Base-by-base conservation (phyloP, 2,329 filamentous ascomycete genomes). In the Talaromyces sp. region DNA sequence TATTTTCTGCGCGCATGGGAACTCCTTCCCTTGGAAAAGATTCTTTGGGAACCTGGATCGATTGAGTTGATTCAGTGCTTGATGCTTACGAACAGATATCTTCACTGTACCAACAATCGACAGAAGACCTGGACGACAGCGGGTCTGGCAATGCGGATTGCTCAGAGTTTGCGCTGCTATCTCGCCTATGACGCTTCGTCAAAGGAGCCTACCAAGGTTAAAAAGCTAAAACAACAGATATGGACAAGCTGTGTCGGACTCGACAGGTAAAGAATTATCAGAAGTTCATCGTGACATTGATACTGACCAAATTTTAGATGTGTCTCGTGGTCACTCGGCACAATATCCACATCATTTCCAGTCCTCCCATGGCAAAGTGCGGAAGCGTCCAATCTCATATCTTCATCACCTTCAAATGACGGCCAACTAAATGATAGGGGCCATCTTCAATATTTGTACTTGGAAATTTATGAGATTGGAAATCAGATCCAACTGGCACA, bases 111-210 rank as follows among this genome's bases (percentile, higher is more conserved):
- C 12, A 63, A 52, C 40, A 63, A 67, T 46, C 65, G 65, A 52
- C 65, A 65, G 11, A 67, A 67, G 61, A 68, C 67, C 23, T 67
- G 67, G 66, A 66, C 67, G 61, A 68, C 66, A 5, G 67, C 66
- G 12, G 64, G 66, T 6, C 40, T 68, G 58, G 66, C 66, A 5
- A 64, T 65, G 23, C 63, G 66, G 9, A 68, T 68, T 12, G 65
- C 67, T 3, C 67, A 67, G 59, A 67, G 35, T 44, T 61, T 67
- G 60, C 67, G 64, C 39, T 65, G 60, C 31, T 33, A 64, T 62
- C 28, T 50, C 14, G 39, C 61, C 3, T 55, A 62, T 23, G 39
- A 25, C 23, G 28, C 59, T 12, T 61, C 59, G 4, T 37, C 39
- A 40, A 63, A 60, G 8, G 56, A 61, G 25, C 40, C 37, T 16